Evolutionary conservation across 1,284 basidiomycete species (phyloP), one percentile per base, ranked within the genome.

Genomic region (Coniophora puteana): DNA sequence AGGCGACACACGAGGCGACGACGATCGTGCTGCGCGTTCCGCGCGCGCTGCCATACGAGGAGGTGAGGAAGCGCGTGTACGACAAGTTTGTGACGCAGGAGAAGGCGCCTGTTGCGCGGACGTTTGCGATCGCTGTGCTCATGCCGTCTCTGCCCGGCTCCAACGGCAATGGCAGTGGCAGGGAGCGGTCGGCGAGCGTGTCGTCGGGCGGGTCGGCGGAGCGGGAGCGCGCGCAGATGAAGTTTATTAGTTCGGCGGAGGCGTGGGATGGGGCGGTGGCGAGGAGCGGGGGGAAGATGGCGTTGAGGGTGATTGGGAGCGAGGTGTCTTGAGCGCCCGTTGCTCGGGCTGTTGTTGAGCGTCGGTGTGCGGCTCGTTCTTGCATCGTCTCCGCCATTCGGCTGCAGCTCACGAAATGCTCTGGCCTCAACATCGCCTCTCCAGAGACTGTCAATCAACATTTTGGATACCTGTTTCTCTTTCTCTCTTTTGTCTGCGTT

Each of bases 41-140:
- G 7, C 66, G 67, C 42, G 57, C 64, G 22, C 65, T 67, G 37
- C 38, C 70, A 4, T 70, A 80, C 43, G 51, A 53, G 10, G 76
- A 78, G 30, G 47, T 85, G 12, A 77, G 80, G 38, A 58, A 61
- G 31, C 72, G 71, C 38, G 60, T 88, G 18, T 70, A 73, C 47
- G 74, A 79, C 40, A 86, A 84, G 54, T 80, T 88, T 51, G 66
- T 71, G 14, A 65, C 67, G 13, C 74, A 80, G 49, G 81, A 80
- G 53, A 72, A 69, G 40, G 50, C 79, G 33, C 62, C 67, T 6
- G 70, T 85, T 17, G 67, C 69, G 2, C 61, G 68, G 6, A 56
- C 65, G 8, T 86, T 87, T 55, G 65, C 66, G 8, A 59, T 87
- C 17, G 76, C 69, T 10, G 62, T 73, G 36, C 66, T 76, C 42